phyloP scores from a whole-genome alignment of 2,329 filamentous ascomycete genomes.

The Gnomoniopsis sp. region DNA sequence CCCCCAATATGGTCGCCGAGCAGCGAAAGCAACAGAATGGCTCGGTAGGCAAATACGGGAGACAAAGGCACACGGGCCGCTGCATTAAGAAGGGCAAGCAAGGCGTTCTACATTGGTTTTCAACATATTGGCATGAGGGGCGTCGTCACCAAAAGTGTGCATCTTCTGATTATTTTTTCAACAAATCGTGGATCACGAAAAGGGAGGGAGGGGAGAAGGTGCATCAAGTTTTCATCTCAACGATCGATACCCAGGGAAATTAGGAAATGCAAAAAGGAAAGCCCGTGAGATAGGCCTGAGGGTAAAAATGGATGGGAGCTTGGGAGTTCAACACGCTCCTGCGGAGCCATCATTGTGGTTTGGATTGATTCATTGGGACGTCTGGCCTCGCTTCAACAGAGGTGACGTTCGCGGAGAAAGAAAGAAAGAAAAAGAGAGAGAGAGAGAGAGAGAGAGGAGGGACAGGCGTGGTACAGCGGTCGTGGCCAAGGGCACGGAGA shows the following conservation, averaged over 20 bases:
- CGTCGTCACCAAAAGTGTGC: background rate
- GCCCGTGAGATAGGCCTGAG: background rate
- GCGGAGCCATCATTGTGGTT: background rate
- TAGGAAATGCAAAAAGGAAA: slow-evolving; percentile 21
- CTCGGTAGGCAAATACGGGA: slow-evolving; percentile 12
- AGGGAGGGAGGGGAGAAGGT: background rate
- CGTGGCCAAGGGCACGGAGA: no score
- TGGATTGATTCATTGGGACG: background rate
- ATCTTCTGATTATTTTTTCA: background rate
- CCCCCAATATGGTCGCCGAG: no score
- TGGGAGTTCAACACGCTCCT: slow-evolving; percentile 3
- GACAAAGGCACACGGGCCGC: background rate
- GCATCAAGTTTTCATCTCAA: slow-evolving; percentile 25
- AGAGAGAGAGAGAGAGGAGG: no score
- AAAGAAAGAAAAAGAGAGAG: background rate
- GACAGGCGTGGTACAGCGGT: no score
- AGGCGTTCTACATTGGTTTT: no score
- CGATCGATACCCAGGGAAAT: slow-evolving; percentile 20
- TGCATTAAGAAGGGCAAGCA: no score
- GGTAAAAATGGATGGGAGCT: slow-evolving; percentile 25
- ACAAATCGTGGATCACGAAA: background rate
- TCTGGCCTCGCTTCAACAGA: slow-evolving; percentile 16
- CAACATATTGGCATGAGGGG: background rate
- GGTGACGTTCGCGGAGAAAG: background rate
- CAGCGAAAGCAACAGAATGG: no score